A percentile compares a stretch with the other conserved stretches of the same genome.
phyloP scores from a whole-genome alignment of 192 early-diverging fungal species.

The Thamnidium elegans region DNA sequence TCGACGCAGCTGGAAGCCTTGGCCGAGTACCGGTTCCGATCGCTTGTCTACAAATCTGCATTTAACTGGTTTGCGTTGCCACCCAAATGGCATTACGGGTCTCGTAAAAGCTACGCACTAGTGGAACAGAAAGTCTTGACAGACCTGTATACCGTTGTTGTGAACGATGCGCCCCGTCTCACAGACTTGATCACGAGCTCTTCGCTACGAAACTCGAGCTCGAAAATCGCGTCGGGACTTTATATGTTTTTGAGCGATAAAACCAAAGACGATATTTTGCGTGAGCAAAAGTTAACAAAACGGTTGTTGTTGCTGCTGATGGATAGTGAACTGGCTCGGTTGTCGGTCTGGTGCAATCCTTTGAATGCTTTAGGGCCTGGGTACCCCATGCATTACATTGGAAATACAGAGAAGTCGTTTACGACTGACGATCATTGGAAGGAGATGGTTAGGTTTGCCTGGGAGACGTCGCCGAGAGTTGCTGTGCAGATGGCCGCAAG shows the following conservation, averaged over 20 bases:
- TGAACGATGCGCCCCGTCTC: conserved; percentile 58
- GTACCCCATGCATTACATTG: conserved; percentile 29
- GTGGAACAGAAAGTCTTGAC: conserved; percentile 63
- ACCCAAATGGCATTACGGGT: conserved; percentile 77
- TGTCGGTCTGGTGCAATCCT: conserved; percentile 82
- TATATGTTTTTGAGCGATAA: conserved; percentile 35
- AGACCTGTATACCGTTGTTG: conserved; percentile 56
- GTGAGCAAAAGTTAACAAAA: conserved; percentile 41
- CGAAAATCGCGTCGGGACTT: not conserved
- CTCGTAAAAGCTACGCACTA: conserved; percentile 59
- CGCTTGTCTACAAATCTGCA: conserved; percentile 64
- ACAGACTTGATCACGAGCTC: conserved; percentile 42
- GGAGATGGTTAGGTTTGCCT: conserved; percentile 70
- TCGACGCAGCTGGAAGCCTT: conserved; percentile 61
- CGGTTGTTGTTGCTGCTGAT: conserved; percentile 77
- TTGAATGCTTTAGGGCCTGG: conserved; percentile 45
- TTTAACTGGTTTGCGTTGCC: conserved; percentile 80
- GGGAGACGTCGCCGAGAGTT: conserved; percentile 73
- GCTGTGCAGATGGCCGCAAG: conserved; percentile 75
- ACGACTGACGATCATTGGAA: conserved; percentile 66
- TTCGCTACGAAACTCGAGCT: conserved; percentile 1
- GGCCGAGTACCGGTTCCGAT: conserved; percentile 59
- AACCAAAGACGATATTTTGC: conserved; percentile 50
- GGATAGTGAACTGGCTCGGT: conserved; percentile 83
- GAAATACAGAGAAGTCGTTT: conserved; percentile 24